Conservation (phyloP, 768 basidiomycete species). For the Sarcodon aspratus region DNA sequence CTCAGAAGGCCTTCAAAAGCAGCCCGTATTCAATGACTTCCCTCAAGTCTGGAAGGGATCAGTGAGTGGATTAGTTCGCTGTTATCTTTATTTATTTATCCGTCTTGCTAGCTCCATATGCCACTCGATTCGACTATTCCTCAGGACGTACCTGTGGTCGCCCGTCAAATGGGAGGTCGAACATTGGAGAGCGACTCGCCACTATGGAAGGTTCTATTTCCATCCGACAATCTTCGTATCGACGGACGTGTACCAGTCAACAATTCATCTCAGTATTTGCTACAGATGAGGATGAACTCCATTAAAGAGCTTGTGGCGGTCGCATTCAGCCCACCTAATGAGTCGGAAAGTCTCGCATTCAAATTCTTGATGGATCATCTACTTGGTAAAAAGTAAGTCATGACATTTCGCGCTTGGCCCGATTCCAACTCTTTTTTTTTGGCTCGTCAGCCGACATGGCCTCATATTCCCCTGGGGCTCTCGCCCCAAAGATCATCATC, state of each 20-base stretch:
- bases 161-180: constrained; percentile 75
- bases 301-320: constrained; percentile 74
- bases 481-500: constrained; percentile 58
- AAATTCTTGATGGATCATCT: constrained; percentile 55
- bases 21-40: constrained; percentile 40
- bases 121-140: constrained; percentile 63
- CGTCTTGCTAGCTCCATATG: constrained; percentile 52
- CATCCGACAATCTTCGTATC: constrained; percentile 55
- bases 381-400: constrained; percentile 56
- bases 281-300: constrained; percentile 67
- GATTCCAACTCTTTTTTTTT: constrained; percentile 5
- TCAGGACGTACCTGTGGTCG: constrained; percentile 54
- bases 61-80: constrained; percentile 26
- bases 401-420: constrained; percentile 1
- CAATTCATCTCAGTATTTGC: constrained; percentile 68
- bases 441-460: constrained; percentile 58
- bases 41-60: constrained; percentile 67
- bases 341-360: constrained; percentile 32
- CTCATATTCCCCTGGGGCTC: constrained; percentile 81
- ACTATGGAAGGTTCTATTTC: constrained; percentile 73
- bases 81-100: constrained; percentile 7
- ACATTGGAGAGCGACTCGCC: constrained; percentile 40
- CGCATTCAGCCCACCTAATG: constrained; percentile 49
- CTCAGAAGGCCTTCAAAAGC: constrained; percentile 24
- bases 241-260: constrained; percentile 76